A percentile compares a stretch with the other conserved stretches of the same genome.
phyloP scores from a whole-genome alignment of 2,329 filamentous ascomycete species.

The Cadophora sp. region DNA sequence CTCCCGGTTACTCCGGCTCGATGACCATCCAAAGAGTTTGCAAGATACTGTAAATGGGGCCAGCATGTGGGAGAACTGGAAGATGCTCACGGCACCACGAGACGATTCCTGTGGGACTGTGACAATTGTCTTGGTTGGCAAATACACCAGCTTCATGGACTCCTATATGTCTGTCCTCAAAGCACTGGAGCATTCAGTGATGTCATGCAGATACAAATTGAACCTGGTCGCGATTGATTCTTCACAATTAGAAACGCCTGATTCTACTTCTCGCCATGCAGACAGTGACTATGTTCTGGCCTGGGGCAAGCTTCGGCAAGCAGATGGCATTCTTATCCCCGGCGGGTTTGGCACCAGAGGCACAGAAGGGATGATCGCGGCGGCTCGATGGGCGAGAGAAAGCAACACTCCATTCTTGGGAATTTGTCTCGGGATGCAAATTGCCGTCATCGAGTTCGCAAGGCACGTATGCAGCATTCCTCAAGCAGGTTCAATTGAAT shows the following conservation, averaged over 20 bases:
- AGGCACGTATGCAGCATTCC: constrained; percentile 73
- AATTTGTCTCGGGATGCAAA: constrained; percentile 77
- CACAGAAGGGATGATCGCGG: constrained; percentile 88
- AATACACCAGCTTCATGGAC: constrained; percentile 86
- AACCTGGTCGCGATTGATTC: constrained; percentile 86
- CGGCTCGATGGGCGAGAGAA: constrained; percentile 85
- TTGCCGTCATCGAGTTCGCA: constrained; percentile 89
- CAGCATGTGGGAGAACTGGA: constrained; percentile 86
- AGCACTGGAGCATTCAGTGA: constrained; percentile 87
- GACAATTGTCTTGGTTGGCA: constrained; percentile 87
- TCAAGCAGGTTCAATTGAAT: constrained; percentile 44
- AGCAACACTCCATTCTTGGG: constrained; percentile 84
- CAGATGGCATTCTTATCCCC: constrained; percentile 64
- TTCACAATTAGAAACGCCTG: too few relatives aligned
- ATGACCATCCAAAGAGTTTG: too few relatives aligned
- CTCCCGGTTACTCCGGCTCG: constrained; percentile 69
- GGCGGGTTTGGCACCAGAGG: constrained; percentile 76
- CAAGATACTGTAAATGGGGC: too few relatives aligned
- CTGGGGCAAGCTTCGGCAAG: constrained; percentile 80
- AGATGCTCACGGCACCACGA: constrained; percentile 64
- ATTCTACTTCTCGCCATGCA: too few relatives aligned
- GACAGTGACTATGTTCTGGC: too few relatives aligned
- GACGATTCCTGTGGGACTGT: constrained; percentile 74
- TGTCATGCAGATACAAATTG: constrained; percentile 82
- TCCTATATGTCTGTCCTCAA: constrained; percentile 86